These are phyloP conservation scores for Epichloe sp. DNA, from an alignment of 2,329 filamentous ascomycete species.

Conservation along the genomic window DNA sequence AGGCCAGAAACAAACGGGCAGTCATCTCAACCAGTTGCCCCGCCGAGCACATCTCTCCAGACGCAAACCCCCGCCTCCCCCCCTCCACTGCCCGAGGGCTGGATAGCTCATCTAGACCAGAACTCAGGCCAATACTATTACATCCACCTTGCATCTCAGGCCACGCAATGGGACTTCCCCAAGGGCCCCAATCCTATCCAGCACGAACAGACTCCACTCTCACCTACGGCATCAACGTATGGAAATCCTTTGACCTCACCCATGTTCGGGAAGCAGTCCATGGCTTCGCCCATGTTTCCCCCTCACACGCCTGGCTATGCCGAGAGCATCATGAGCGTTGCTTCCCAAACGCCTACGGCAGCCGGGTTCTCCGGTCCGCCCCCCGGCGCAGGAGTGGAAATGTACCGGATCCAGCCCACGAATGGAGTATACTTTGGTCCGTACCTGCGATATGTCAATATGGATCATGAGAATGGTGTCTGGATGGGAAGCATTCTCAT, in stretches of 20 bases:
- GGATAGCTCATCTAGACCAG: constrained; percentile 93
- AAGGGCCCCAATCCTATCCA: constrained; percentile 87
- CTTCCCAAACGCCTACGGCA: constrained; percentile 58
- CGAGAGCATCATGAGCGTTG: constrained; percentile 73
- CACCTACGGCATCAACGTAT: constrained; percentile 66
- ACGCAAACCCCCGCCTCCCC: constrained; percentile 61
- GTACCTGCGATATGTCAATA: constrained; percentile 90
- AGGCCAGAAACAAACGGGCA: constrained; percentile 40
- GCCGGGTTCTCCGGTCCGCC: constrained; percentile 84
- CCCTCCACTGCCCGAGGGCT: constrained; percentile 88
- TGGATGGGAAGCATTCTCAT: constrained; percentile 93
- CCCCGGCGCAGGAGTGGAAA: constrained; percentile 79
- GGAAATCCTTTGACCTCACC: constrained; percentile 62
- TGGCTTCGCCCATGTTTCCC: constrained; percentile 72
- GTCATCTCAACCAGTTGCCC: constrained; percentile 27
- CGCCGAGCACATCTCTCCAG: constrained; percentile 24
- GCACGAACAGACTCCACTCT: constrained; percentile 69
- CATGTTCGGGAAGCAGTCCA: constrained; percentile 38
- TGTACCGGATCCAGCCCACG: constrained; percentile 86
- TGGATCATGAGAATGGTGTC: constrained; percentile 81
- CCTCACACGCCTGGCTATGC: constrained; percentile 76
- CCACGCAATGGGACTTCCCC: constrained; percentile 97
- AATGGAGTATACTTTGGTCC: constrained; percentile 98
- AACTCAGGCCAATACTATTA: constrained; percentile 98
- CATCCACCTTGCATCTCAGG: constrained; percentile 87